Percentiles rank a stretch among this genome's conserved stretches.
These are phyloP conservation scores for Rhodofomes roseus DNA, from an alignment of 1,284 basidiomycete genomes.

Conservation along the genomic window DNA sequence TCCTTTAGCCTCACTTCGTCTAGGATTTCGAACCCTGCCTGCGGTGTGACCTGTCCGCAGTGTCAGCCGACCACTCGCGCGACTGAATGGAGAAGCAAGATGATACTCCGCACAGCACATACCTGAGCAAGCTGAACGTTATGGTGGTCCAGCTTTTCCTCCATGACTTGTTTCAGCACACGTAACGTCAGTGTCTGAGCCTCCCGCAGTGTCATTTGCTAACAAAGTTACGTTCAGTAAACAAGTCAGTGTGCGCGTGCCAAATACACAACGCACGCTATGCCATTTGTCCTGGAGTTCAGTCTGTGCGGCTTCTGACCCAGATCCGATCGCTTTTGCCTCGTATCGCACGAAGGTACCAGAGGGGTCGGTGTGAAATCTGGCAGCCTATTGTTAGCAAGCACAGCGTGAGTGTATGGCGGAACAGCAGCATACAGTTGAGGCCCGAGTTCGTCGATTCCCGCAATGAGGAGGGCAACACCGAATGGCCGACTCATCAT, in stretches of 20 bases:
- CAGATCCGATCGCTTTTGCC: conserved; percentile 98
- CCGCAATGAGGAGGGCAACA: conserved; percentile 95
- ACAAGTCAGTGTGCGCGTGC: neutral
- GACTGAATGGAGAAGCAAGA: conserved; percentile 3
- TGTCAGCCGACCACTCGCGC: neutral
- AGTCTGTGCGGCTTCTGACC: conserved; percentile 96
- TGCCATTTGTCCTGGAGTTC: conserved; percentile 98
- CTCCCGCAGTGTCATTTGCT: conserved; percentile 93
- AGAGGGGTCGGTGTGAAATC: conserved; percentile 98
- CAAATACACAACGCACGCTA: conserved; percentile 53
- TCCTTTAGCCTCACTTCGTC: conserved; percentile 73
- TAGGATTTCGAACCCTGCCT: conserved; percentile 81
- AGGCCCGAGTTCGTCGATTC: conserved; percentile 93
- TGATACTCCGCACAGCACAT: conserved; percentile 17
- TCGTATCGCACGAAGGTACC: conserved; percentile 97
- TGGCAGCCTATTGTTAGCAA: conserved; percentile 27
- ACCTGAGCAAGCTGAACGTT: conserved; percentile 98
- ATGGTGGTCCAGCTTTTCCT: conserved; percentile 97
- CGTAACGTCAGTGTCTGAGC: conserved; percentile 86
- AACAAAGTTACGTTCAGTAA: conserved; percentile 1
- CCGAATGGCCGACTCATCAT: conserved; percentile 99
- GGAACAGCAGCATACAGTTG: conserved; percentile 65
- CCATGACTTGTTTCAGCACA: conserved; percentile 99
- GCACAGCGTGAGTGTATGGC: neutral
- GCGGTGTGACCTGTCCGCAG: conserved; percentile 54